phyloP scores from a whole-genome alignment of 148 eudicot species.

The Camellia sinensis region DNA sequence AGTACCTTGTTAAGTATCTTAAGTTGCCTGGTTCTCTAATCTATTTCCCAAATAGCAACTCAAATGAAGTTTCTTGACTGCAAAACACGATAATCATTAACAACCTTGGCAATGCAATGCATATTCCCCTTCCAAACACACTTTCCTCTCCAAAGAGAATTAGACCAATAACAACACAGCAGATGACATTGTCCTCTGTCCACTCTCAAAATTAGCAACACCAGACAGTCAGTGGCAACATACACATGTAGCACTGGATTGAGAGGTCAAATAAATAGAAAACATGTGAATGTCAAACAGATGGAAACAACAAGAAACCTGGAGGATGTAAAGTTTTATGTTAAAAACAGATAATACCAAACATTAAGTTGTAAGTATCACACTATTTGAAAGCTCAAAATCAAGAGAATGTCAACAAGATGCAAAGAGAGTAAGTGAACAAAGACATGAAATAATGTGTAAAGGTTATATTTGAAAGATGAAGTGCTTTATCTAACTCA shows the following conservation, averaged over 20 bases:
- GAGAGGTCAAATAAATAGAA: neutral
- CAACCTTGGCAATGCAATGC: too few species aligned
- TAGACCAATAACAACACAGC: neutral
- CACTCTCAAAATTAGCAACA: neutral
- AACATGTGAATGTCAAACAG: neutral
- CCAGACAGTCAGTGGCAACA: neutral
- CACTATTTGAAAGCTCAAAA: neutral
- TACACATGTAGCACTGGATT: neutral
- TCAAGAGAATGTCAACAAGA: neutral
- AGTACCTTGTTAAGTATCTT: too few species aligned
- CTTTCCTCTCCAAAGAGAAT: too few species aligned
- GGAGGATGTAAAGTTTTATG: neutral
- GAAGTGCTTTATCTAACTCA: constrained; percentile 30
- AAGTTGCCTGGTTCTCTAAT: too few species aligned
- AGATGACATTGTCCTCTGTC: neutral
- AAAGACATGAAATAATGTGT: neutral
- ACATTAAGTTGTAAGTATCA: neutral
- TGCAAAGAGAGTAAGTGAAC: constrained; percentile 3
- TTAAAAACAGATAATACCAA: neutral
- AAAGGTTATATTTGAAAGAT: neutral
- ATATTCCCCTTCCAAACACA: too few species aligned
- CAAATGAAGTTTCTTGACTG: too few species aligned
- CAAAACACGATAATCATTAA: too few species aligned
- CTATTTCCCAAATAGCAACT: too few species aligned
- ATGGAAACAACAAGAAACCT: neutral